A percentile compares a stretch with the other conserved stretches of the same genome.
Evolutionary conservation across 192 early-diverging fungal species (phyloP).

Genomic region (Coemansia guatemalensis): DNA sequence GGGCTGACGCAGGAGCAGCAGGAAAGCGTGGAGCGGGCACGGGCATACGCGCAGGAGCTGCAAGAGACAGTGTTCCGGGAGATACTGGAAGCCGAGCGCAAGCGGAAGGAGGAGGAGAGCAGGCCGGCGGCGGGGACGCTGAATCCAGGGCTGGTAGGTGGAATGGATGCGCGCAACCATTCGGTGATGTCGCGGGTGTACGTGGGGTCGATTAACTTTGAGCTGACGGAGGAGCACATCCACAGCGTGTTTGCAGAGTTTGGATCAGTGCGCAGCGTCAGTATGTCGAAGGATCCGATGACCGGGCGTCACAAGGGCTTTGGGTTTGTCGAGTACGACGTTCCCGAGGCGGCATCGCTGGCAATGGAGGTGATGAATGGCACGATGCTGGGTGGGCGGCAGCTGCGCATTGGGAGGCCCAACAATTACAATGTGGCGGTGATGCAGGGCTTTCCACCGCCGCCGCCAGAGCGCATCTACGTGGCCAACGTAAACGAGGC

Average conservation of each 20-base stretch:
- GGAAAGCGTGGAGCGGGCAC: slow-evolving; percentile 30
- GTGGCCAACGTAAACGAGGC: slow-evolving; percentile 81
- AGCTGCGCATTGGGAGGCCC: slow-evolving; percentile 80
- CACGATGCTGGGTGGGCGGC: slow-evolving; percentile 75
- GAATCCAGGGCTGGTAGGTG: slow-evolving; percentile 40
- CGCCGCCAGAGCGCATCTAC: slow-evolving; percentile 71
- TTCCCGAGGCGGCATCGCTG: slow-evolving; percentile 80
- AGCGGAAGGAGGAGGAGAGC: slow-evolving; percentile 21
- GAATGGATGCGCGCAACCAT: slow-evolving; percentile 44
- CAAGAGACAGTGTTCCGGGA: slow-evolving; percentile 52
- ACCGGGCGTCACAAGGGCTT: slow-evolving; percentile 80
- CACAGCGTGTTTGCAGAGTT: slow-evolving; percentile 74
- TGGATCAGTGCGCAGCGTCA: slow-evolving; percentile 72
- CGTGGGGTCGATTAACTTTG: slow-evolving; percentile 85
- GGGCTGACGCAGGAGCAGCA: slow-evolving; percentile 43
- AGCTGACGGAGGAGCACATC: slow-evolving; percentile 80
- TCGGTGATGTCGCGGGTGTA: slow-evolving; percentile 64
- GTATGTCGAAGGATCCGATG: slow-evolving; percentile 75
- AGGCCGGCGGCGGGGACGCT: slow-evolving; percentile 19
- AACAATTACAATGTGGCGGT: slow-evolving; percentile 74
- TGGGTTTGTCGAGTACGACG: slow-evolving; percentile 88
- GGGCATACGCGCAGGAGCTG: slow-evolving; percentile 48
- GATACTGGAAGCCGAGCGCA: slow-evolving; percentile 25
- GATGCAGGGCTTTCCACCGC: slow-evolving; percentile 60
- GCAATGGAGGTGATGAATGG: slow-evolving; percentile 81